Conservation (phyloP, 1,284 basidiomycete species). For the Ustilago shanxiensis region DNA sequence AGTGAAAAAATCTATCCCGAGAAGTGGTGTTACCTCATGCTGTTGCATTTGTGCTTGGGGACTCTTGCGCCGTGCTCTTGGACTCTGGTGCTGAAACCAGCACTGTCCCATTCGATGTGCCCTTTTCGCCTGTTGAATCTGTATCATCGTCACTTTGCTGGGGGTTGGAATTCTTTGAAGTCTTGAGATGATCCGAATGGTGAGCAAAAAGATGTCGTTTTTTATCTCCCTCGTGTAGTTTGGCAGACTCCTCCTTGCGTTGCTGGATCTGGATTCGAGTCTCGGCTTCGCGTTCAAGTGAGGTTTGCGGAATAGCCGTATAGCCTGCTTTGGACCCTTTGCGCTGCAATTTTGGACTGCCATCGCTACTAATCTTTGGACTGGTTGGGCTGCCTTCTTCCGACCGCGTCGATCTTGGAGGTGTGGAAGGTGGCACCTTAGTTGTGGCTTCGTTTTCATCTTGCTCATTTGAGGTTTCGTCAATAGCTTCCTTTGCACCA, state of each 20-base stretch:
- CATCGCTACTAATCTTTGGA: conserved; percentile 4
- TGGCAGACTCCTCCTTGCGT: conserved; percentile 43
- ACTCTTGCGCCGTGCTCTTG: neutral
- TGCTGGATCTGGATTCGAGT: conserved; percentile 42
- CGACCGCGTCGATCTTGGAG: conserved; percentile 1
- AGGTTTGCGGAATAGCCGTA: conserved; percentile 38
- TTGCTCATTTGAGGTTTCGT: neutral
- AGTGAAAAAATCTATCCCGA: neutral
- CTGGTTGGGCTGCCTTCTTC: conserved; percentile 4
- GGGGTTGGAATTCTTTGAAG: conserved; percentile 2
- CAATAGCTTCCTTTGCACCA: neutral
- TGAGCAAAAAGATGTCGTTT: conserved; percentile 22
- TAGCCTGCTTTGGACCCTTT: conserved; percentile 29
- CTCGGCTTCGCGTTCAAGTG: conserved; percentile 41
- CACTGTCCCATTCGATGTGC: neutral
- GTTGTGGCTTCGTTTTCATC: neutral
- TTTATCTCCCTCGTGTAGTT: conserved; percentile 38
- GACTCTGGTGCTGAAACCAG: neutral
- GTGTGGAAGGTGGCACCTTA: neutral
- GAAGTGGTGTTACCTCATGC: neutral
- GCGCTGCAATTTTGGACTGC: conserved; percentile 39
- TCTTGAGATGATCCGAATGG: conserved; percentile 31
- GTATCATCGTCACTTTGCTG: conserved; percentile 26
- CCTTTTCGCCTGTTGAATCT: conserved; percentile 25
- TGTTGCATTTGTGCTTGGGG: neutral